Evolutionary conservation across 768 basidiomycete genomes (phyloP).

Genomic region (Collybia sp.): DNA sequence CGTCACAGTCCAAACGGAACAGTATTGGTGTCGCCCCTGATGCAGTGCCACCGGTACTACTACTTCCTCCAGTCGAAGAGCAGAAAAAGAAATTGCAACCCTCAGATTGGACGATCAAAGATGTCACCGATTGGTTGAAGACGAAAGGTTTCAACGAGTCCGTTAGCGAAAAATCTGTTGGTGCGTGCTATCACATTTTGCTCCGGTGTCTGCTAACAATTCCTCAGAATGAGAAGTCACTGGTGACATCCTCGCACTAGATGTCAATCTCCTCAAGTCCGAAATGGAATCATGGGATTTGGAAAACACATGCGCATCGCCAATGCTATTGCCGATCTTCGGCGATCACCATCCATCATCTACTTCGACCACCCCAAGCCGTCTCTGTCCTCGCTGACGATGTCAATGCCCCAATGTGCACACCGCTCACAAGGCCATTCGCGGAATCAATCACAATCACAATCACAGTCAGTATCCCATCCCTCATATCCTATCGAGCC

Average conservation of each 20-base stretch:
- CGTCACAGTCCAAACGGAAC: constrained; percentile 36
- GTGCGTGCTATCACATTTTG: too few species aligned
- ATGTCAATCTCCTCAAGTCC: too few species aligned
- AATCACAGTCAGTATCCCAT: constrained; percentile 38
- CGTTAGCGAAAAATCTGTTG: too few species aligned
- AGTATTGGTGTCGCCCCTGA: constrained; percentile 31
- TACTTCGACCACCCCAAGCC: too few species aligned
- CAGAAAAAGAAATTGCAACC: too few species aligned
- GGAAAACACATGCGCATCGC: constrained; percentile 93
- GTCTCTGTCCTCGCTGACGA: too few species aligned
- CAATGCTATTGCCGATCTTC: constrained; percentile 87
- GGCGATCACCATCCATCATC: constrained; percentile 62
- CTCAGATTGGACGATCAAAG: too few species aligned
- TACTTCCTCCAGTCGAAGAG: not conserved
- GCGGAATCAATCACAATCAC: constrained; percentile 35
- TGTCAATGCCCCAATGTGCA: too few species aligned
- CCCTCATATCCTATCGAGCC: constrained; percentile 31
- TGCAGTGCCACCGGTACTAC: not conserved
- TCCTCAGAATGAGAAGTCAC: constrained; percentile 93
- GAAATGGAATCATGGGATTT: constrained; percentile 90
- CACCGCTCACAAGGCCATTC: too few species aligned
- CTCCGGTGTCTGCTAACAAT: constrained; percentile 4
- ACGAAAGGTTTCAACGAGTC: constrained; percentile 75
- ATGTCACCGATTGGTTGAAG: constrained; percentile 87
- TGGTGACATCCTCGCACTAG: constrained; percentile 91